A percentile compares a stretch with the other conserved stretches of the same genome.
Evolutionary conservation across 179 eudicot genomes (phyloP).

Genomic region (Pouteria campechiana): DNA sequence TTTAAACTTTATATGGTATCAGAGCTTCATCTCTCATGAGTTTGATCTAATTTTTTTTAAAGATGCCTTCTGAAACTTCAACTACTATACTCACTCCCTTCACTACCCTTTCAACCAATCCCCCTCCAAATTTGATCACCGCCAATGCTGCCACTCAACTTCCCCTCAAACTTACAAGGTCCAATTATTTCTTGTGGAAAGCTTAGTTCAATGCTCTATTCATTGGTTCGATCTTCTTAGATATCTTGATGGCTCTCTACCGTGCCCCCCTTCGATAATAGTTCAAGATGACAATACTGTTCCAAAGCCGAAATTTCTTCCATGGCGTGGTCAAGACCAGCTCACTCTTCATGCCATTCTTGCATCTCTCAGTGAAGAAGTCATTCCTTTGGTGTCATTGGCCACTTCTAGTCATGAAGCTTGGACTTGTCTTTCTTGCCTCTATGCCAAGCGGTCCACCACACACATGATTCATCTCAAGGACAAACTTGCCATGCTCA

Average conservation of each 20-base stretch:
- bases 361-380: no score
- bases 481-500: not conserved
- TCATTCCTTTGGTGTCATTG: not conserved
- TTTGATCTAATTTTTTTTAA: not conserved
- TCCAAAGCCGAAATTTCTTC: not conserved
- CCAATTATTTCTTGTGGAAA: not conserved
- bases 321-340: not conserved
- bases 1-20: not conserved
- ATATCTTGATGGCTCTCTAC: not conserved
- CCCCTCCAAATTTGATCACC: not conserved
- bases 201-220: not conserved
- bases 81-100: not conserved
- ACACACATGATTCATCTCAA: no score
- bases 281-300: no score
- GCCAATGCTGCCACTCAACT: not conserved
- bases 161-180: not conserved
- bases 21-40: not conserved
- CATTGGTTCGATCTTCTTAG: not conserved
- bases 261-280: not conserved
- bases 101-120: not conserved
- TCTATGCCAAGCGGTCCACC: no score
- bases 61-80: not conserved
- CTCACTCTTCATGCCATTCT: not conserved
- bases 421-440: no score
- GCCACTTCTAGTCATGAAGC: not conserved